Conservation (phyloP, 169 alveolate genomes). For the Cryptosporidium sp. region DNA sequence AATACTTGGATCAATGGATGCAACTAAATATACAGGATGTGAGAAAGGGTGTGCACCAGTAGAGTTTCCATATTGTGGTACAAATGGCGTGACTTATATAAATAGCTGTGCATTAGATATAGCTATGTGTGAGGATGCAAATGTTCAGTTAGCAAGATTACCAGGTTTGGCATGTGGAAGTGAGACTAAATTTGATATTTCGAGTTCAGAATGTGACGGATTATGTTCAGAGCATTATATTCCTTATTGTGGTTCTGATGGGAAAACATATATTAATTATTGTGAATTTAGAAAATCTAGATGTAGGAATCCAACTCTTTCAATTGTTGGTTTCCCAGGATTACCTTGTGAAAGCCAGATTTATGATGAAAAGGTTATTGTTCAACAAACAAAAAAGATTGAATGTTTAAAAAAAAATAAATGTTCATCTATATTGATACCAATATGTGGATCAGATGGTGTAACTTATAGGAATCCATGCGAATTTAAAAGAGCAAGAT, state of each 20-base stretch:
- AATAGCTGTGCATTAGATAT: slow-evolving; percentile 58
- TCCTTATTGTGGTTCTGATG: slow-evolving; percentile 66
- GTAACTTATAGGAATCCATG: slow-evolving; percentile 70
- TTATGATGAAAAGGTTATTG: slow-evolving; percentile 48
- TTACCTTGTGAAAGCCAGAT: slow-evolving; percentile 71
- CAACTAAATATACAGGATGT: slow-evolving; percentile 70
- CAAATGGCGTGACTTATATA: slow-evolving; percentile 56
- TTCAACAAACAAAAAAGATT: slow-evolving; percentile 29
- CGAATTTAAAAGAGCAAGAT: slow-evolving; percentile 58
- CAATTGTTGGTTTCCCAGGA: slow-evolving; percentile 74
- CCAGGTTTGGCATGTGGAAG: slow-evolving; percentile 76
- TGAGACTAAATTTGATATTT: slow-evolving; percentile 10
- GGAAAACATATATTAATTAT: slow-evolving; percentile 49
- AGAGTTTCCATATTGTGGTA: slow-evolving; percentile 73
- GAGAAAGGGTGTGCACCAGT: slow-evolving; percentile 69
- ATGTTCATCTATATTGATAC: slow-evolving; percentile 32
- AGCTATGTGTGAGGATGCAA: slow-evolving; percentile 65
- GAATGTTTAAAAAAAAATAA: slow-evolving; percentile 37
- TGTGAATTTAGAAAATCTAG: slow-evolving; percentile 63
- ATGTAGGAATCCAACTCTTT: slow-evolving; percentile 42
- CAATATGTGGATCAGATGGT: slow-evolving; percentile 69
- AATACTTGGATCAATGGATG: slow-evolving; percentile 50
- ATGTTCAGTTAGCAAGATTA: slow-evolving; percentile 45
- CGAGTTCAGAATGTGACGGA: slow-evolving; percentile 34
- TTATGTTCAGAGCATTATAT: slow-evolving; percentile 69